Evolutionary conservation across 805 yeast species (phyloP), one percentile per base, ranked within the genome.

Genomic region (Brettanomyces nanus): DNA sequence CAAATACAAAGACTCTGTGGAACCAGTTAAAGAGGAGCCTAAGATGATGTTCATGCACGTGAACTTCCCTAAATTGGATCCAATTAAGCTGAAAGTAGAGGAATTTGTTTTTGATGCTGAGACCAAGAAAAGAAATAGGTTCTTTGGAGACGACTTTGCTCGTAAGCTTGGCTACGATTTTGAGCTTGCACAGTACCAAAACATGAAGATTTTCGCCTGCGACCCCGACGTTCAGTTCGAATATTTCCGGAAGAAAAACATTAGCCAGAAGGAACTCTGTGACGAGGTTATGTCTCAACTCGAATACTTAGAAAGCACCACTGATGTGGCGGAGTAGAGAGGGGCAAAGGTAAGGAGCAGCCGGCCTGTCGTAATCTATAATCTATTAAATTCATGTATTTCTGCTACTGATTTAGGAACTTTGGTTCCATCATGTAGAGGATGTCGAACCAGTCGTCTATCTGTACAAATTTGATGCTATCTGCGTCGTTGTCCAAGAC

Each of bases 181-280:
- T 51, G 85, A 79, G 51, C 54, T 69, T 31, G 64, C 66, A 15
- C 80, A 76, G 47, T 79, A 82, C 82, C 47, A 59, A 33, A 62
- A 68, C 36, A 75, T 77, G 70, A 58, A 68, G 33, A 53, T 56
- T 26, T 46, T 54, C 27, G 59, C 54, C 18, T 61, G 66, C 41
- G 50, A 54, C 2, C 37, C 57, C 21, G 39, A 48, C 3, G 38
- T 59, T 11, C 46, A 45, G 19, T 59, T 59, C 40, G n/a, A 7
- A 17, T 27, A 13, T 25, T 34, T 34, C 34, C 54, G 19, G 38
- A 43, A 19, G 17, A 39, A 17, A 46, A 43, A 6, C 50, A 51
- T 26, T 5, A 11, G 31, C 14, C 53, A 68, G 28, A 45, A 44
- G 9, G 68, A 63, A 13, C 64, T 75, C 27, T 77, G 84, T 50